A percentile compares a stretch with the other conserved stretches of the same genome.
These are phyloP conservation scores for Arthonia radiata DNA, from an alignment of 495 filamentous ascomycete species.

Conservation along the genomic window DNA sequence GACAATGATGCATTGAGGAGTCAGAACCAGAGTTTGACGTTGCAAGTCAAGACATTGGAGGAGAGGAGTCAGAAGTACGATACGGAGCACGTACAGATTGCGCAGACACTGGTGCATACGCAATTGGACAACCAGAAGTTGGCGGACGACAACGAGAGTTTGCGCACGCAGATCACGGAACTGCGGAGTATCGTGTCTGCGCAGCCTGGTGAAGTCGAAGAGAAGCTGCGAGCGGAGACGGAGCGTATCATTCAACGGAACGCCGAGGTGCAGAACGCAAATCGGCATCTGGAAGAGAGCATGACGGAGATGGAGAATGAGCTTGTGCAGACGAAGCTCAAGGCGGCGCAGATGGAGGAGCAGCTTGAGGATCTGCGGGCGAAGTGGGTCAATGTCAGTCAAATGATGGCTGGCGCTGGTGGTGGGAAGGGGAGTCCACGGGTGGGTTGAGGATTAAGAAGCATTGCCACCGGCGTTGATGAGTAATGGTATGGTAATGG, in stretches of 20 bases:
- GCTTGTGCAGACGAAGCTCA: constrained; percentile 85
- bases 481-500: no score
- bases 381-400: no score
- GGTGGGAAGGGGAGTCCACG: no score
- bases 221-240: constrained; percentile 59
- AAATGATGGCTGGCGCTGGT: no score
- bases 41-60: constrained; percentile 58
- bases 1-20: constrained; percentile 55
- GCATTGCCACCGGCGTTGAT: no score
- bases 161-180: constrained; percentile 60
- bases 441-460: no score
- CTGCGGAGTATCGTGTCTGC: constrained; percentile 63
- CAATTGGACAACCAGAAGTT: constrained; percentile 89
- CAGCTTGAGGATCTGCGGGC: no score
- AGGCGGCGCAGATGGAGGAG: no score
- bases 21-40: constrained; percentile 33
- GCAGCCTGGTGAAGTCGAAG: constrained; percentile 75
- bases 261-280: constrained; percentile 83
- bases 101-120: constrained; percentile 65
- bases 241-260: constrained; percentile 83
- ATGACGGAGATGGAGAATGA: constrained; percentile 86
- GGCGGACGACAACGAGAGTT: constrained; percentile 62
- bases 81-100: constrained; percentile 75
- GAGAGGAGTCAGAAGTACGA: constrained; percentile 76
- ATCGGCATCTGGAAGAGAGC: constrained; percentile 65